Evolutionary conservation across 371 early-diverging fungal species (phyloP).

Genomic region (Mortierella sp.): DNA sequence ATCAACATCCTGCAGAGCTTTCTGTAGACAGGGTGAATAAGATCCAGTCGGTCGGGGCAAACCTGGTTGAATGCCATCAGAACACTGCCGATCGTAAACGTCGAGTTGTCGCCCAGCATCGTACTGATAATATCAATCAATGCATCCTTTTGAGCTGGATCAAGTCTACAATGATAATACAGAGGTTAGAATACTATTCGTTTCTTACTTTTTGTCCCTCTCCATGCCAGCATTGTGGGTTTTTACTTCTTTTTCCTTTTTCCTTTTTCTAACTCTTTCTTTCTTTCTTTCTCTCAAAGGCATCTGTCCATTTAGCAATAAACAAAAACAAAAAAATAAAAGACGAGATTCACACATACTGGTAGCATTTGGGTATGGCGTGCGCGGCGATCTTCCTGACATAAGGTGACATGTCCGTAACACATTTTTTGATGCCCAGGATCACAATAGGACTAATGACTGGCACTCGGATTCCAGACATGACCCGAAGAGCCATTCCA

Average conservation of each 20-base stretch:
- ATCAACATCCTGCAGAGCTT: conserved; percentile 85
- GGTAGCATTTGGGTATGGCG: conserved; percentile 89
- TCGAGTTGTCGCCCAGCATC: conserved; percentile 86
- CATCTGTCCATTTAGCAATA: not conserved
- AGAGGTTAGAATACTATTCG: not conserved
- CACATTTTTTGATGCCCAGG: conserved; percentile 88
- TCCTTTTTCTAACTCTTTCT: not conserved
- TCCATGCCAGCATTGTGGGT: not conserved
- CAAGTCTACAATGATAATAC: conserved; percentile 66
- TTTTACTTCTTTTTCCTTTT: not conserved
- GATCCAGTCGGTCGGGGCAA: conserved; percentile 85
- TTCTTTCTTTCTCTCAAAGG: not conserved
- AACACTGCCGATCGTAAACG: conserved; percentile 88
- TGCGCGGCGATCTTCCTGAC: conserved; percentile 94
- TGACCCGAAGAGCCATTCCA: conserved; percentile 94
- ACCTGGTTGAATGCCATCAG: conserved; percentile 88
- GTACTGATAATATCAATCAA: conserved; percentile 80
- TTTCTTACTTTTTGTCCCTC: too few species aligned
- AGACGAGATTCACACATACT: conserved; percentile 56
- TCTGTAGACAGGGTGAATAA: conserved; percentile 90
- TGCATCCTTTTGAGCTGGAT: conserved; percentile 78
- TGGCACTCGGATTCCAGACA: conserved; percentile 94
- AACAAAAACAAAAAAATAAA: conserved; percentile 4
- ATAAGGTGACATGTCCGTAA: conserved; percentile 89
- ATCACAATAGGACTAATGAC: conserved; percentile 91